phyloP scores from a whole-genome alignment of 352 stramenopile species.

The Globisporangium alternatum region DNA sequence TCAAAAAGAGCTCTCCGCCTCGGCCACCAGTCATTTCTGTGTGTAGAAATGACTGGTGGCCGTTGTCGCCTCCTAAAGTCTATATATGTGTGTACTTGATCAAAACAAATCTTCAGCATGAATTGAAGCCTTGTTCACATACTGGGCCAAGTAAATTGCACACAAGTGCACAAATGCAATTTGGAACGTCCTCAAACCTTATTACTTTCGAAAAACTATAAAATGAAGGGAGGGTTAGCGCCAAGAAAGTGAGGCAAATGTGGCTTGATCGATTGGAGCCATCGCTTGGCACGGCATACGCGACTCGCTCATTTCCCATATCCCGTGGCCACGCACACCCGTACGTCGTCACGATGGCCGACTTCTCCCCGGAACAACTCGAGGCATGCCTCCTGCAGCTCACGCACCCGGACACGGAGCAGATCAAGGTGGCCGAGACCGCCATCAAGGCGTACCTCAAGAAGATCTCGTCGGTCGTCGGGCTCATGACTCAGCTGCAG shows the following conservation, averaged over 20 bases:
- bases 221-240: background rate
- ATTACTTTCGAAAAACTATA: no score
- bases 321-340: conserved; percentile 17
- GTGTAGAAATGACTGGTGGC: no score
- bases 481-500: conserved; percentile 89
- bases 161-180: no score
- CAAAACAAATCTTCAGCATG: no score
- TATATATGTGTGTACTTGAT: no score
- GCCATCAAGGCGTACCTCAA: conserved; percentile 94
- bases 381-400: conserved; percentile 88
- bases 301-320: conserved; percentile 18
- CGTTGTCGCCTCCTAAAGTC: no score
- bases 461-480: conserved; percentile 77
- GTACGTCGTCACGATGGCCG: conserved; percentile 43
- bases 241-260: background rate
- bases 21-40: no score
- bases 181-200: no score
- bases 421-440: conserved; percentile 94
- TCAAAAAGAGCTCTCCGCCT: no score
- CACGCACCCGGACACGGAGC: conserved; percentile 92
- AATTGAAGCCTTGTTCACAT: no score
- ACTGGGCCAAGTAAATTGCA: no score
- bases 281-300: conserved; percentile 2
- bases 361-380: conserved; percentile 81
- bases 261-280: background rate